Percentiles rank a stretch among this genome's conserved stretches.
Conservation (phyloP, 1,284 basidiomycete species). For the Puccinia hordei region DNA sequence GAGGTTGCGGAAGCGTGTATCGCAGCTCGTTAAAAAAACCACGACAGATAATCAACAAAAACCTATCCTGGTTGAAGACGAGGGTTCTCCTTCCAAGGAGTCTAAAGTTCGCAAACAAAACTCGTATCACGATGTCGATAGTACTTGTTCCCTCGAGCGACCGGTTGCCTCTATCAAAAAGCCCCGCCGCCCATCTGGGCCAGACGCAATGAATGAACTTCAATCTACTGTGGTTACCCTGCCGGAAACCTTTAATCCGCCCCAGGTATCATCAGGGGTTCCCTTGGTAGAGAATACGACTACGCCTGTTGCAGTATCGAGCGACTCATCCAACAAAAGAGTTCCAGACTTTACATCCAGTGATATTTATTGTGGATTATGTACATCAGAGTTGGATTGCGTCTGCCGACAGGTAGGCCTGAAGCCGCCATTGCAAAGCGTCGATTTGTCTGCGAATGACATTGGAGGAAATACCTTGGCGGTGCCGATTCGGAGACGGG, state of each 20-base stretch:
- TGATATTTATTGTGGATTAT: conserved; percentile 49
- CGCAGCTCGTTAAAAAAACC: conserved; percentile 22
- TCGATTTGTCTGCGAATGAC: conserved; percentile 12
- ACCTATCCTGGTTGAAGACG: conserved; percentile 12
- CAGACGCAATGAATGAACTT: neutral
- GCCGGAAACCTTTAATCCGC: conserved; percentile 1
- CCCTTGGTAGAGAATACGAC: neutral
- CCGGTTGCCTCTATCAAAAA: conserved; percentile 10
- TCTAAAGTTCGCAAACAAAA: conserved; percentile 35
- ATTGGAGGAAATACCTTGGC: conserved; percentile 1
- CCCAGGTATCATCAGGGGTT: conserved; percentile 1
- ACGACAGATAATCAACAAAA: neutral
- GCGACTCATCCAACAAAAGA: conserved; percentile 3
- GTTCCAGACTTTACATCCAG: conserved; percentile 30
- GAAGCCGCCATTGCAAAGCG: conserved; percentile 32
- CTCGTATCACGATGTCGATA: conserved; percentile 5
- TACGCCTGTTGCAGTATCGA: neutral
- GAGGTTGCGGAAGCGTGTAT: conserved; percentile 43
- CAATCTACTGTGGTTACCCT: neutral
- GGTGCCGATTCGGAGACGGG: conserved; percentile 32
- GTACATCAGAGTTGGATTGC: conserved; percentile 48
- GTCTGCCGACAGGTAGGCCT: conserved; percentile 48
- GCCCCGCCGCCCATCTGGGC: conserved; percentile 8
- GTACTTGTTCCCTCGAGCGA: neutral
- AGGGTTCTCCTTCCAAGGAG: conserved; percentile 8